Conservation (phyloP, 75 land plant genomes). For the Cryptomeria japonica region DNA sequence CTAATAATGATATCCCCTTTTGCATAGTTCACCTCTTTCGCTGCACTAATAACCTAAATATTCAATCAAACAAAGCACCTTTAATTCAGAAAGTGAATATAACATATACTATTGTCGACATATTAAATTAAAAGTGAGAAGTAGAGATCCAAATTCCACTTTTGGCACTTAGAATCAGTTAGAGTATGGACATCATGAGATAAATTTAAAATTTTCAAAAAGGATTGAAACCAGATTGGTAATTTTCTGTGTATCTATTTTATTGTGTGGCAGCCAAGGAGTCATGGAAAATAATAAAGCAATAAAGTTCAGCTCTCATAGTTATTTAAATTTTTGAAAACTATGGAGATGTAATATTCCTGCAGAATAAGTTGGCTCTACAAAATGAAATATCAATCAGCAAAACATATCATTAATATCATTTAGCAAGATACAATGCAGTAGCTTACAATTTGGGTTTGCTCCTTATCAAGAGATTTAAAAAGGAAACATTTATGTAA, state of each 20-base stretch:
- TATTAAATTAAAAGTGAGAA: background rate
- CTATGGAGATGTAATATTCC: background rate
- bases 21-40: conserved; percentile 35
- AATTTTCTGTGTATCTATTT: background rate
- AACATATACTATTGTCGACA: background rate
- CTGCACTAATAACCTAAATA: conserved; percentile 41
- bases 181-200: no score
- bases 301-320: background rate
- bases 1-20: conserved; percentile 32
- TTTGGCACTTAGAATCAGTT: background rate
- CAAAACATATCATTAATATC: background rate
- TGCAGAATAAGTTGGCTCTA: background rate
- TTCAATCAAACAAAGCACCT: background rate
- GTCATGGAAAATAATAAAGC: no score
- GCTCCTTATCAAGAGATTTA: conserved; percentile 43
- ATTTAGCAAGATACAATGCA: background rate
- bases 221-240: background rate
- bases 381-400: background rate
- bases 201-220: no score
- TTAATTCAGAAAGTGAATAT: background rate
- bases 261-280: background rate
- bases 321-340: no score
- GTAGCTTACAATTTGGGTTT: conserved; percentile 27
- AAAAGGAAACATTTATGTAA: conserved; percentile 36
- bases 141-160: background rate